Conservation (phyloP, 257 asterid genomes). For the Fraxinus americana region DNA sequence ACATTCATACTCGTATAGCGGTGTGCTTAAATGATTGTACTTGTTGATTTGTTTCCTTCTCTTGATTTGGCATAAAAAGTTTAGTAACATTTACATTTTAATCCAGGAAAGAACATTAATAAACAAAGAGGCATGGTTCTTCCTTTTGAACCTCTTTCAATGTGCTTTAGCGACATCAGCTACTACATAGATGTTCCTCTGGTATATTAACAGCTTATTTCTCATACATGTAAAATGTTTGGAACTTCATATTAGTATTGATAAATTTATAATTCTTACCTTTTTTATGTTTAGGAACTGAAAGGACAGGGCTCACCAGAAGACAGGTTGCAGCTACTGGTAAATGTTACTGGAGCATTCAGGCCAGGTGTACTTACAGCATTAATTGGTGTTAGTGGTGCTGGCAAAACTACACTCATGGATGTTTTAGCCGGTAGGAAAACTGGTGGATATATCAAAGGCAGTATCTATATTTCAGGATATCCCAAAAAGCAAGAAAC, state of each 20-base stretch:
- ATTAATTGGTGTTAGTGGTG: slow-evolving; percentile 90
- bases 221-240: background rate
- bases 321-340: slow-evolving; percentile 67
- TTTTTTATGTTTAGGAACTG: slow-evolving; percentile 57
- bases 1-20: slow-evolving; percentile 62
- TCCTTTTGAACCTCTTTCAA: slow-evolving; percentile 86
- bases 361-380: slow-evolving; percentile 93
- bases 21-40: slow-evolving; percentile 31
- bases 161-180: slow-evolving; percentile 73
- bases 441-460: slow-evolving; percentile 85
- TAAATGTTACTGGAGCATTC: slow-evolving; percentile 74
- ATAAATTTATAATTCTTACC: slow-evolving; percentile 14
- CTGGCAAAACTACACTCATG: slow-evolving; percentile 97
- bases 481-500: slow-evolving; percentile 86
- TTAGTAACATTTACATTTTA: slow-evolving; percentile 24
- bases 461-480: slow-evolving; percentile 68
- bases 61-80: slow-evolving; percentile 8
- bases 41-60: slow-evolving; percentile 12
- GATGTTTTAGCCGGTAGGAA: slow-evolving; percentile 95
- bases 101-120: slow-evolving; percentile 48
- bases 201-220: slow-evolving; percentile 45
- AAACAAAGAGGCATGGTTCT: slow-evolving; percentile 81
- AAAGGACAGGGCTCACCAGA: slow-evolving; percentile 68
- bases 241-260: slow-evolving; percentile 14
- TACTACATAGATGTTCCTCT: slow-evolving; percentile 82